Evolutionary conservation across 1,284 basidiomycete genomes (phyloP).

Genomic region (Ceratobasidium sp.): DNA sequence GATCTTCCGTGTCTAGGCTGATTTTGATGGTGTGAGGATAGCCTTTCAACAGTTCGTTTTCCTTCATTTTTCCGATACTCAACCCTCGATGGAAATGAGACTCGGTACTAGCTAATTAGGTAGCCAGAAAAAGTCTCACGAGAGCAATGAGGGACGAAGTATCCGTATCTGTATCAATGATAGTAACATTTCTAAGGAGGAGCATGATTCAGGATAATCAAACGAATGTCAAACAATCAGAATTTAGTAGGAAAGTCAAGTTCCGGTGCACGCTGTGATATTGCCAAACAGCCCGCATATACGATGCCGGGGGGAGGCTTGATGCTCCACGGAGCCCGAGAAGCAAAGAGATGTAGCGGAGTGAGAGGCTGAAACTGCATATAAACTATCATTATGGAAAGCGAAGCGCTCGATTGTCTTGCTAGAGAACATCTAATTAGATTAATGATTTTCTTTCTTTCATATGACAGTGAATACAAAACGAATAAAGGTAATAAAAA

Average conservation of each 20-base stretch:
- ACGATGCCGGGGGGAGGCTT: conserved; percentile 3
- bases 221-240: background rate
- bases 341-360: conserved; percentile 3
- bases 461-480: too few species aligned
- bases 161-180: background rate
- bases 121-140: too few species aligned
- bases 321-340: conserved; percentile 15
- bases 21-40: too few species aligned
- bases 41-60: too few species aligned
- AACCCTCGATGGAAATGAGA: too few species aligned
- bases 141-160: too few species aligned
- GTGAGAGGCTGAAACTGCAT: conserved; percentile 1
- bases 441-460: too few species aligned
- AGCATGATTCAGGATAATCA: background rate
- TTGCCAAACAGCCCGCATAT: background rate
- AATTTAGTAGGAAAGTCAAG: background rate
- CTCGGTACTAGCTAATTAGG: too few species aligned
- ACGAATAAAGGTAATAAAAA: too few species aligned
- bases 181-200: background rate
- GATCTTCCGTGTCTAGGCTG: too few species aligned
- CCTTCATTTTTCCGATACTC: too few species aligned
- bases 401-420: conserved; percentile 1
- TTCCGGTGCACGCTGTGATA: background rate
- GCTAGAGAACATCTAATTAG: background rate
- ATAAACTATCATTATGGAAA: background rate